Percentiles rank a stretch among this genome's conserved stretches.
phyloP scores from a whole-genome alignment of 1,284 basidiomycete species.

The Golubevia pallescens region DNA sequence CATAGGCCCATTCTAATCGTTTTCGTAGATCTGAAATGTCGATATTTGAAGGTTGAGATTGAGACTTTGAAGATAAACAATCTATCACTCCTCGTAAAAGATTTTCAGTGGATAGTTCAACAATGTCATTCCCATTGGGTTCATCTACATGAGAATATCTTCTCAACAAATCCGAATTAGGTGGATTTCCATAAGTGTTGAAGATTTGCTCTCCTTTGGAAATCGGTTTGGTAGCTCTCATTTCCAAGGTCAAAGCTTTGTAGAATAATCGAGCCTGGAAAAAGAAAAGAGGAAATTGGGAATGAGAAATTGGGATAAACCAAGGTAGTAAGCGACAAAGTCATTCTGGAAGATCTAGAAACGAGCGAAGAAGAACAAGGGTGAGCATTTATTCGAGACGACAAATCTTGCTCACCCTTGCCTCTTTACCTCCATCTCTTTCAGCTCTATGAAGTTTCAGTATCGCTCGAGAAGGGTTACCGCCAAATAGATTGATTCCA shows the following conservation, averaged over 20 bases:
- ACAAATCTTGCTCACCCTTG: no score
- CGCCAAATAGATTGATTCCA: no score
- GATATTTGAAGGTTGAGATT: neutral
- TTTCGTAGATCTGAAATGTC: neutral
- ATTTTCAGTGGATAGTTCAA: slow-evolving; percentile 82
- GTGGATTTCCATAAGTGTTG: slow-evolving; percentile 94
- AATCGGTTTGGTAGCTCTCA: slow-evolving; percentile 81
- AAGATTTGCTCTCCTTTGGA: slow-evolving; percentile 81
- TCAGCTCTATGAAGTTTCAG: no score
- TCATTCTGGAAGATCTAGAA: no score
- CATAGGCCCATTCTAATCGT: slow-evolving; percentile 46
- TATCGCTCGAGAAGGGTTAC: no score
- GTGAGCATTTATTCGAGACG: no score
- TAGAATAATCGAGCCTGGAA: slow-evolving; percentile 87
- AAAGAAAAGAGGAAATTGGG: no score
- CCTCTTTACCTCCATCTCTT: no score
- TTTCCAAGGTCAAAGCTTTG: slow-evolving; percentile 75
- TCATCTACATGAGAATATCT: slow-evolving; percentile 92
- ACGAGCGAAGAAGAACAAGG: no score
- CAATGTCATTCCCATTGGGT: slow-evolving; percentile 85
- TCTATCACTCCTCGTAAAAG: slow-evolving; percentile 68
- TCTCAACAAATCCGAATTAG: slow-evolving; percentile 91
- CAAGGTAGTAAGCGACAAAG: no score
- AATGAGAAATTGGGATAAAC: no score
- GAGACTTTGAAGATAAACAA: slow-evolving; percentile 2